Conservation (phyloP, 805 yeast genomes). For the Yarrowia deformans region DNA sequence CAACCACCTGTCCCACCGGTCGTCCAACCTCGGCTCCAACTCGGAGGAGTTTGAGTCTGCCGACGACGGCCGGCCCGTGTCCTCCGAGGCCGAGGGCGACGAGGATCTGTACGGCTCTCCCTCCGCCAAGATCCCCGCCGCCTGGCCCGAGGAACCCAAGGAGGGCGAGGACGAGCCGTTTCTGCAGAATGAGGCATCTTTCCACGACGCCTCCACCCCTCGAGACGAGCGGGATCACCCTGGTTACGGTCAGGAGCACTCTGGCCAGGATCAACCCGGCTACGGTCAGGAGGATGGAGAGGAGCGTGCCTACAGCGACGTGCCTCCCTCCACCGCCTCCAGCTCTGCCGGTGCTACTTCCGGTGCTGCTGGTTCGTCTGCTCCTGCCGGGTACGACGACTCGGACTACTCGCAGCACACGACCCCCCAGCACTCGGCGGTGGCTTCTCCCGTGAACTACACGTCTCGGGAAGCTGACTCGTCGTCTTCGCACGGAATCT, state of each 20-base stretch:
- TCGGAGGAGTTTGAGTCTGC: conserved; percentile 36
- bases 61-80: conserved; percentile 17
- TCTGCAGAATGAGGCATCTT: not conserved
- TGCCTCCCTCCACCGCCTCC: not conserved
- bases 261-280: not conserved
- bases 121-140: conserved; percentile 21
- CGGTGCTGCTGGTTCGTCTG: not conserved
- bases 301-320: too few species aligned
- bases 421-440: conserved; percentile 13
- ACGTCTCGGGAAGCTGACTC: not conserved
- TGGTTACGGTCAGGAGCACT: not conserved
- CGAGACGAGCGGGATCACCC: conserved; percentile 21
- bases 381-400: conserved; percentile 6
- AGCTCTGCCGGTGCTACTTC: not conserved
- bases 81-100: conserved; percentile 2
- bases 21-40: conserved; percentile 35
- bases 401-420: conserved; percentile 35
- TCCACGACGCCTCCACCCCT: conserved; percentile 16
- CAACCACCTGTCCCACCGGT: conserved; percentile 6
- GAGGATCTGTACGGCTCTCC: conserved; percentile 4
- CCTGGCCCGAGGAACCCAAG: conserved; percentile 16
- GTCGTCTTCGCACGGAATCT: not conserved
- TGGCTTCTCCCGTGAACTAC: conserved; percentile 15
- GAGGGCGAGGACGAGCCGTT: not conserved
- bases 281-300: not conserved